Evolutionary conservation across 805 yeast species (phyloP).

Genomic region (Ogataea ramenticola): DNA sequence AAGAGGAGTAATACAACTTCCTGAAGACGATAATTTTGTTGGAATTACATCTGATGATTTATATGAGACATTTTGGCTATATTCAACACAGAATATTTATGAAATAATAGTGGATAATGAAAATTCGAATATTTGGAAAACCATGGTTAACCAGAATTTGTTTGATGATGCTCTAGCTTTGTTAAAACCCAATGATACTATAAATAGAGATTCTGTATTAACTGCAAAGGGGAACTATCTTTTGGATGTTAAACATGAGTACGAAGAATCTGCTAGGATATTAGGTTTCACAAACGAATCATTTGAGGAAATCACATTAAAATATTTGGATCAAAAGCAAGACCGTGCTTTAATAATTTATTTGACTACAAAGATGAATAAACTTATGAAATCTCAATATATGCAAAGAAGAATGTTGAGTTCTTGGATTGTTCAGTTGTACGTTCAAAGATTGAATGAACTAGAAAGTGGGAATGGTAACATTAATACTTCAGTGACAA

Average conservation of each 20-base stretch:
- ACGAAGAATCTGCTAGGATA: conserved; percentile 41
- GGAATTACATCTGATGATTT: conserved; percentile 45
- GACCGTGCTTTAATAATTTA: conserved; percentile 39
- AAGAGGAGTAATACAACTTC: background rate
- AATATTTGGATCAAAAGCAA: conserved; percentile 37
- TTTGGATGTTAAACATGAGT: conserved; percentile 19
- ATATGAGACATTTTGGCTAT: conserved; percentile 69
- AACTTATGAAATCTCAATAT: conserved; percentile 19
- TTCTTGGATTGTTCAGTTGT: conserved; percentile 60
- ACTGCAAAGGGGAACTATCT: conserved; percentile 47
- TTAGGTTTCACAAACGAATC: conserved; percentile 60
- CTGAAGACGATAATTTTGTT: conserved; percentile 20
- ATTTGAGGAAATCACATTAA: conserved; percentile 62
- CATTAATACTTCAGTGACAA: background rate
- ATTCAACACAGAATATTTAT: conserved; percentile 48
- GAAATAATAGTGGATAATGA: conserved; percentile 72
- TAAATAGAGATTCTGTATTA: conserved; percentile 40
- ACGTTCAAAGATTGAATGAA: conserved; percentile 37
- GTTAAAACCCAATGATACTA: conserved; percentile 25
- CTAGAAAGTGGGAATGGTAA: conserved; percentile 26
- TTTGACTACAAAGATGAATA: conserved; percentile 33
- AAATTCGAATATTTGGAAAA: conserved; percentile 66
- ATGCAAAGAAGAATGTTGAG: conserved; percentile 49
- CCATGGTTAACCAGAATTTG: conserved; percentile 39
- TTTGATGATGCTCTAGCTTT: conserved; percentile 61